Evolutionary conservation across 164 flowering plant genomes (phyloP), one percentile per base, ranked within the genome.

Genomic region (Litsea cubeba): DNA sequence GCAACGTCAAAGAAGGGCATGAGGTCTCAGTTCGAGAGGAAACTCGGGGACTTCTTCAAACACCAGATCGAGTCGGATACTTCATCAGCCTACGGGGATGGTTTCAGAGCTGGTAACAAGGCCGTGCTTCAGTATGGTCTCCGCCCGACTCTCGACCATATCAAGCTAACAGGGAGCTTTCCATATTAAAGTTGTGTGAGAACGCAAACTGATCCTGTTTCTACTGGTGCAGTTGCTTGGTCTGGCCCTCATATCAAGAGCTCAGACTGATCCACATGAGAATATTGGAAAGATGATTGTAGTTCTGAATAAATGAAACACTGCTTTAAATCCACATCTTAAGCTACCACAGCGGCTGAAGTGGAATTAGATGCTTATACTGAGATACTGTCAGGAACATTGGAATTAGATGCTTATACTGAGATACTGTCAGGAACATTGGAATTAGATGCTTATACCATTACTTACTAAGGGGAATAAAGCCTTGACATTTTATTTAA

Each of bases 1-100:
- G 65, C 84, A 24, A 49, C 85, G 8, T 74, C 83, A 4, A 88
- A 80, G 71, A 88, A 80, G 74, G 88, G 87, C 12, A 71, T 79
- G 23, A 76, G 87, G 71, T 87, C 99, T 57, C 88, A 81, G 50
- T 92, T 87, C 62, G 99, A 93, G 77, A 88, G 74, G 82, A 93
- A 91, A 76, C 92, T 93, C 0, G 97, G 98, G 14, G 90, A 88
- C 65, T 95, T 90, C 76, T 95, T 95, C 77, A 93, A 87, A 80
- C 90, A 93, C 84, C 99, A 95, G 83, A 90, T 95, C 32, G 95
- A 88, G 73, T 83, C 98, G 8, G 99, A 95, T 75, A 82, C 88
- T 51, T 95, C 99, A 3, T 86, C 90, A 0, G 88, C 92, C 1
- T 93, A 95, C 78, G 99, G 99, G 74, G 90, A 89, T 71, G 99